These are phyloP conservation scores for Amylostereum chailletii DNA, from an alignment of 1,284 basidiomycete species.

Conservation along the genomic window DNA sequence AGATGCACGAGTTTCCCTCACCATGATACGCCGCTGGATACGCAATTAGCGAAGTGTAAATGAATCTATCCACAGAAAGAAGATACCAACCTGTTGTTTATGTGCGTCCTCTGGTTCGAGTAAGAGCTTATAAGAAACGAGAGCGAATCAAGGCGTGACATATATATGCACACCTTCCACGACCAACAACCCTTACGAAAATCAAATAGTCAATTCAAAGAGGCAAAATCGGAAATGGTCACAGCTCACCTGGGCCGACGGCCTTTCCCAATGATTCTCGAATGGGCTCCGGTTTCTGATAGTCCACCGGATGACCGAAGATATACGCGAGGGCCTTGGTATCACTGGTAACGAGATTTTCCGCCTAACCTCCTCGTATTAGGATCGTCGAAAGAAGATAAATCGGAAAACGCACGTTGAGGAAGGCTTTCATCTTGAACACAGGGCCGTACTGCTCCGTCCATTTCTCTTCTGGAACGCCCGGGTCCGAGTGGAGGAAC, in stretches of 20 bases:
- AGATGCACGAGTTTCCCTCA: background rate
- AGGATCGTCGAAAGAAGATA: background rate
- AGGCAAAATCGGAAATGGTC: background rate
- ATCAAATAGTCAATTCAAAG: background rate
- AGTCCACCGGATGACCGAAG: background rate
- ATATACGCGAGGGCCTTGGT: background rate
- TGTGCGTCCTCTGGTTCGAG: background rate
- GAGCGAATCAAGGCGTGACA: background rate
- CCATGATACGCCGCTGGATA: constrained; percentile 2
- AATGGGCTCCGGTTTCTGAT: background rate
- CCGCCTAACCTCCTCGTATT: background rate
- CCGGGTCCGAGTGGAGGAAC: constrained; percentile 29
- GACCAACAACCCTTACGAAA: background rate
- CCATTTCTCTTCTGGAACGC: constrained; percentile 45
- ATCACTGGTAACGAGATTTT: background rate
- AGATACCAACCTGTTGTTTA: background rate
- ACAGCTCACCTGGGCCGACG: background rate
- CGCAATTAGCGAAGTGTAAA: background rate
- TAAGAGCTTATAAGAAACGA: background rate
- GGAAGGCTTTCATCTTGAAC: constrained; percentile 34
- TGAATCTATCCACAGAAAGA: background rate
- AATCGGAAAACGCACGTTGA: constrained; percentile 32
- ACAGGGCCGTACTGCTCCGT: constrained; percentile 42
- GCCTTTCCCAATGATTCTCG: background rate
- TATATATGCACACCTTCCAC: background rate